Percentiles rank a stretch among this genome's conserved stretches.
These are phyloP conservation scores for Tulasnella sp. DNA, from an alignment of 768 basidiomycete species.

Conservation along the genomic window DNA sequence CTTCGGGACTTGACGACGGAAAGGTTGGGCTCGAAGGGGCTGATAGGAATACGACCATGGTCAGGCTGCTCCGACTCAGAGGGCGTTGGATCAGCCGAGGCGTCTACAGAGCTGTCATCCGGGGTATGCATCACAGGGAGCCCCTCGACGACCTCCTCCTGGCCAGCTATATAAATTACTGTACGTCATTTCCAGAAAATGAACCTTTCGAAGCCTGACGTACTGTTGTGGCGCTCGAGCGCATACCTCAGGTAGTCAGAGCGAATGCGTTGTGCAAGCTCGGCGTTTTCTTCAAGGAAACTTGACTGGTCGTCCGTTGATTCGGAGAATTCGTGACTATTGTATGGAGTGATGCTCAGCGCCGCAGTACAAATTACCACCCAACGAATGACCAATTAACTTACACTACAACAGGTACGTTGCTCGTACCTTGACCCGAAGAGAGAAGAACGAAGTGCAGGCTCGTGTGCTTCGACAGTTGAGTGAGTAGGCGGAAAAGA, in stretches of 20 bases:
- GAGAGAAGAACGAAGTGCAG: not conserved
- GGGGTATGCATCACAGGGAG: not conserved
- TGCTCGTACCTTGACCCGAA: not conserved
- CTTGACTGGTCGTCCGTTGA: not conserved
- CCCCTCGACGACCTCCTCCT: not conserved
- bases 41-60: too few relatives aligned
- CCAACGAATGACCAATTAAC: not conserved
- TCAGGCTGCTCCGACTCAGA: not conserved
- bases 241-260: not conserved
- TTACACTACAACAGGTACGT: not conserved
- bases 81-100: not conserved
- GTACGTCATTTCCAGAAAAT: not conserved
- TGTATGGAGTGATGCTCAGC: not conserved
- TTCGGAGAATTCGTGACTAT: not conserved
- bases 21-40: too few relatives aligned
- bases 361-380: too few relatives aligned
- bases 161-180: not conserved
- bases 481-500: not conserved
- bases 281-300: not conserved
- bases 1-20: too few relatives aligned
- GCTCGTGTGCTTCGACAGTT: not conserved
- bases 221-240: not conserved
- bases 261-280: not conserved
- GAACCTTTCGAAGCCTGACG: not conserved
- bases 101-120: not conserved